Evolutionary conservation across 1,284 basidiomycete species (phyloP).

Genomic region (Pseudozyma thailandica): DNA sequence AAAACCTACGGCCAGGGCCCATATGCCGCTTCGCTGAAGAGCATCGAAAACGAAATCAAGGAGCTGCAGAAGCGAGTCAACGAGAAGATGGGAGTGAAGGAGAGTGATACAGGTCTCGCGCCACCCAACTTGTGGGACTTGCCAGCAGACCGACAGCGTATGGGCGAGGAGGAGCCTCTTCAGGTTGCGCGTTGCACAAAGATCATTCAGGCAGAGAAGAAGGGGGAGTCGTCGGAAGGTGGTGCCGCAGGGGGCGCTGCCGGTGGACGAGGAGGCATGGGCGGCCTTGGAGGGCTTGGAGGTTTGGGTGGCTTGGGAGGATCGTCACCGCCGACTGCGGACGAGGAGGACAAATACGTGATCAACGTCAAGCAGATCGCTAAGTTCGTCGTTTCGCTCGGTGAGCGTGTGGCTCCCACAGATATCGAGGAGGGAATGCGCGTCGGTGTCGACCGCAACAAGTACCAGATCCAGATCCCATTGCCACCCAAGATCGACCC

Average conservation of each 20-base stretch:
- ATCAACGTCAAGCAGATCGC: constrained; percentile 99
- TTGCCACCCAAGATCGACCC: constrained; percentile 99
- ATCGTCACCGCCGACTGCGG: constrained; percentile 76
- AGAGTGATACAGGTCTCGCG: constrained; percentile 96
- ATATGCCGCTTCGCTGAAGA: constrained; percentile 88
- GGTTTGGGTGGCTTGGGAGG: constrained; percentile 47
- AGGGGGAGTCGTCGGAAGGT: constrained; percentile 29
- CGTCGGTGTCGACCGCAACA: constrained; percentile 91
- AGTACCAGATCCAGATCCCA: constrained; percentile 99
- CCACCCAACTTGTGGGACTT: constrained; percentile 95
- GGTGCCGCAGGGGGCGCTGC: constrained; percentile 31
- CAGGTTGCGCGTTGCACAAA: constrained; percentile 99
- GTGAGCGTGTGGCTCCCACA: constrained; percentile 93
- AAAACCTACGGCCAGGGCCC: constrained; percentile 99
- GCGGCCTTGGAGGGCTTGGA: constrained; percentile 55
- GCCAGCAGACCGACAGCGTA: constrained; percentile 75
- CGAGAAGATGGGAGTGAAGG: constrained; percentile 96
- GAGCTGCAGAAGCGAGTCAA: constrained; percentile 97
- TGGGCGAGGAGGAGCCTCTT: constrained; percentile 90
- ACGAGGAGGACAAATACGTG: constrained; percentile 95
- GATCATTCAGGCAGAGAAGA: constrained; percentile 80
- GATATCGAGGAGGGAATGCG: constrained; percentile 99
- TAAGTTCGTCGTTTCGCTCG: constrained; percentile 97
- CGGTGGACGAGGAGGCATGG: constrained; percentile 34
- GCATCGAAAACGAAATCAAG: constrained; percentile 91